Base-by-base conservation (phyloP, 805 yeast species). In the Pichia ethanolica region DNA sequence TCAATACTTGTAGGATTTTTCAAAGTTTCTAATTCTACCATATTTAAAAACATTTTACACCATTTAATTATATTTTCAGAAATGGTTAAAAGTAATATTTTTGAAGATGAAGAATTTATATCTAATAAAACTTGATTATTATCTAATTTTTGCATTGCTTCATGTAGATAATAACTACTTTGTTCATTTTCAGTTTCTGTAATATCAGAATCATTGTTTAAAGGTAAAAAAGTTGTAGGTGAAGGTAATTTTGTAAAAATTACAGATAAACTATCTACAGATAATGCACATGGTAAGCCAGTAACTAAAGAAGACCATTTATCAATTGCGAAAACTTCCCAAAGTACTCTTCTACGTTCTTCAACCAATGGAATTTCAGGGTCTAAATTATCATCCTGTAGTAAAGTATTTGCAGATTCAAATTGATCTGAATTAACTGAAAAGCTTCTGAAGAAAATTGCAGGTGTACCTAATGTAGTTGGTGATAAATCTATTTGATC, bases 301-400 rank as follows among this genome's bases (percentile, higher is more conserved):
- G 66, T 54, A 10, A 63, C 64, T 35, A 64, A 48, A 10, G 68
- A 57, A 44, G 64, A 63, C 63, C 66, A 65, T 46, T 62, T 63
- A 48, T 64, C 70, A 5, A 53, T 35, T 8, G 52, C 52, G 51
- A 62, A 65, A 38, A 65, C 52, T 39, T 60, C 61, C 70, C 70
- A 65, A 36, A 65, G 56, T n/a, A 61, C 58, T 12, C 66, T 46
- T 34, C 70, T 42, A 20, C 60, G 52, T 47, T 65, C 69, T 50
- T 65, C 70, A 9, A 51, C 51, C 20, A 60, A 43, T 14, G 63
- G 48, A 7, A 63, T 53, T 8, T 62, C 62, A 1, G 44, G 44
- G 47, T 63, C 66, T 10, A 62, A 43, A 13, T 49, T 49, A 48
- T 60, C 65, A 45, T 58, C 60, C 34, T 51, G 42, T 4, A 51